Base-by-base conservation (phyloP, 129 eudicot genomes). In the Kitagawia praeruptora region DNA sequence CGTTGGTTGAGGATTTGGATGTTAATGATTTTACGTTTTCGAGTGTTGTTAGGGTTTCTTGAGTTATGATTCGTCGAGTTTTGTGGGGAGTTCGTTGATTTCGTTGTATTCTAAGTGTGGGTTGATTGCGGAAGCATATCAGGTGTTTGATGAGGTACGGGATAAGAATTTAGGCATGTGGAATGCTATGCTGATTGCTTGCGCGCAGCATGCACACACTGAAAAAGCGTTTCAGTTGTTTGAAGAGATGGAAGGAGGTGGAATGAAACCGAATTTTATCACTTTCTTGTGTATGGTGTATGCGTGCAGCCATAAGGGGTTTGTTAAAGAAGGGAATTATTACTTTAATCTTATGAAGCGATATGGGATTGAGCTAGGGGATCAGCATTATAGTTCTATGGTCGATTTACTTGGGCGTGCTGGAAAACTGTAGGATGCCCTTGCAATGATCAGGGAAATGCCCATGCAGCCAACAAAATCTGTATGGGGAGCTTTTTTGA, bases 21-120 rank as follows among this genome's bases (percentile, higher is more conserved):
- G 97, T 91, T 53, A 94, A 94, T 76, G 98, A 94, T 82, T 94
- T 92, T 71, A 91, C 98, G 0, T 90, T 89, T 58, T 87, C 98
- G 0, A 88, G 92, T 75, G 97, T 92, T 79, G 81, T 92, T 66
- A 83, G 91, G 49, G 96, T 92, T 61, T 94, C 97, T 82, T 84
- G 87, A 86, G 91, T 51, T 92, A 86, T 54, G 85, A 86, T 82
- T 83, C 83, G 8, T 87, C 93, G 8, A 77, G 89, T 75, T 92
- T 94, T 61, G 91, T 94, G 25, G 98, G 98, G 78, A 94, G 98
- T 78, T 75, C 96, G 48, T 80, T 94, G 80, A 80, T 94, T 25
- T 92, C 97, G 12, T 70, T 94, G 92, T 94, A 94, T 82, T 94
- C 98, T 0, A 94, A 94, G 71, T 92, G 93, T 78, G 98, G 98